Percentiles rank a stretch among this genome's conserved stretches.
Evolutionary conservation across 2,329 filamentous ascomycete genomes (phyloP).

Genomic region (Exophiala alcalophila): DNA sequence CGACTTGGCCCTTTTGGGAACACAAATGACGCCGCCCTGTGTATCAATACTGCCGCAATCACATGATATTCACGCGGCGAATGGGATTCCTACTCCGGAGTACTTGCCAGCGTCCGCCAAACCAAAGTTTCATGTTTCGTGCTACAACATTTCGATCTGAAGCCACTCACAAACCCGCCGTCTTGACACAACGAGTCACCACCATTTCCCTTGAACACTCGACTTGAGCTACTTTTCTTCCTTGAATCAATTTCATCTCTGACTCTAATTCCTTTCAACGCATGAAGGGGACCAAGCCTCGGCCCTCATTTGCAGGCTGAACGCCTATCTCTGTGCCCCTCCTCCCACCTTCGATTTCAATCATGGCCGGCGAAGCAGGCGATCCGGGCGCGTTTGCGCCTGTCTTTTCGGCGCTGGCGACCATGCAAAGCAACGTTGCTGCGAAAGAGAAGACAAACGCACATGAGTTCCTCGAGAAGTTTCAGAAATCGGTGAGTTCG

Average conservation of each 20-base stretch:
- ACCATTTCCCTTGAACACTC: too few relatives aligned
- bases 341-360: slow-evolving; percentile 25
- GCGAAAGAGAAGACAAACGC: slow-evolving; percentile 82
- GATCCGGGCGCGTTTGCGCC: slow-evolving; percentile 69
- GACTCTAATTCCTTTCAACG: background rate
- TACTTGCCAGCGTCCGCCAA: too few relatives aligned
- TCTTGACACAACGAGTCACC: too few relatives aligned
- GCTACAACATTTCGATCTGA: slow-evolving; percentile 7
- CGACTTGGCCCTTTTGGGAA: too few relatives aligned
- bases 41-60: too few relatives aligned
- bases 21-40: too few relatives aligned
- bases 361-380: slow-evolving; percentile 67
- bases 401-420: slow-evolving; percentile 82
- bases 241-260: background rate
- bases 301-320: slow-evolving; percentile 14
- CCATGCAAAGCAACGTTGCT: slow-evolving; percentile 82
- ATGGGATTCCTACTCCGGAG: too few relatives aligned
- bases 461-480: slow-evolving; percentile 85
- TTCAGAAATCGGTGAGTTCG: slow-evolving; percentile 87
- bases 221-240: too few relatives aligned
- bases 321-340: slow-evolving; percentile 16
- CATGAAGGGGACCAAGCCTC: slow-evolving; percentile 11
- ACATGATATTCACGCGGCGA: too few relatives aligned
- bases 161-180: slow-evolving; percentile 9
- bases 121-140: too few relatives aligned